Evolutionary conservation across 345 rosid species (phyloP).

Genomic region (Luvunga scandens): DNA sequence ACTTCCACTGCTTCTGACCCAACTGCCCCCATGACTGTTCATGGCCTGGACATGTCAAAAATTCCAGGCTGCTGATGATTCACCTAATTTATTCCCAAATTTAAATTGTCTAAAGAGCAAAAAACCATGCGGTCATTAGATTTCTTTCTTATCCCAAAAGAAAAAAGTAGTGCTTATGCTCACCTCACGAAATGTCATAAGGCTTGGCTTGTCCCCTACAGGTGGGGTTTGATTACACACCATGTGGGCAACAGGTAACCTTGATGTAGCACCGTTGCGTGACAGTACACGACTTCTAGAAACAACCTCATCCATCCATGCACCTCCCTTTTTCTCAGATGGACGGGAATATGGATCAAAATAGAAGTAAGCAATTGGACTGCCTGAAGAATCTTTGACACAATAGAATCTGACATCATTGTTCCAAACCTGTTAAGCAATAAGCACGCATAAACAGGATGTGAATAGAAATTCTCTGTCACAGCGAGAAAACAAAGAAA

Average conservation of each 20-base stretch:
- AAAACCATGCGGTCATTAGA: not conserved
- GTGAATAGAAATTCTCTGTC: slow-evolving; percentile 11
- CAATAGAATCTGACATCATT: slow-evolving; percentile 74
- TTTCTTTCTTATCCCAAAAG: no score
- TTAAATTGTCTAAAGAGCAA: slow-evolving; percentile 10
- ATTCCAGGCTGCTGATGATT: not conserved
- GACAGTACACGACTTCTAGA: slow-evolving; percentile 72
- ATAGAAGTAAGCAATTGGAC: slow-evolving; percentile 81
- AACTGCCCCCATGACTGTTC: not conserved
- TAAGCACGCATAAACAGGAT: slow-evolving; percentile 12
- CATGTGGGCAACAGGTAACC: slow-evolving; percentile 90
- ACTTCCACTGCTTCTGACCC: not conserved
- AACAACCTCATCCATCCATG: slow-evolving; percentile 94
- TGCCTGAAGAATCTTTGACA: slow-evolving; percentile 78
- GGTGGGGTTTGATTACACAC: slow-evolving; percentile 98
- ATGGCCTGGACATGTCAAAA: not conserved
- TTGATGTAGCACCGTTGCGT: slow-evolving; percentile 38
- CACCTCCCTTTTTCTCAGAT: slow-evolving; percentile 82
- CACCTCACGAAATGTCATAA: slow-evolving; percentile 96
- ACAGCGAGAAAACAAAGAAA: not conserved
- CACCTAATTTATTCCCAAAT: slow-evolving; percentile 1
- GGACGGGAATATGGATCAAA: slow-evolving; percentile 98
- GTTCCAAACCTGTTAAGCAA: slow-evolving; percentile 76
- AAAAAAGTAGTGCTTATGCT: slow-evolving; percentile 8
- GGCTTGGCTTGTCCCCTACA: slow-evolving; percentile 87